Evolutionary conservation across 768 basidiomycete species (phyloP).

Genomic region (Cystobasidium onofrii): DNA sequence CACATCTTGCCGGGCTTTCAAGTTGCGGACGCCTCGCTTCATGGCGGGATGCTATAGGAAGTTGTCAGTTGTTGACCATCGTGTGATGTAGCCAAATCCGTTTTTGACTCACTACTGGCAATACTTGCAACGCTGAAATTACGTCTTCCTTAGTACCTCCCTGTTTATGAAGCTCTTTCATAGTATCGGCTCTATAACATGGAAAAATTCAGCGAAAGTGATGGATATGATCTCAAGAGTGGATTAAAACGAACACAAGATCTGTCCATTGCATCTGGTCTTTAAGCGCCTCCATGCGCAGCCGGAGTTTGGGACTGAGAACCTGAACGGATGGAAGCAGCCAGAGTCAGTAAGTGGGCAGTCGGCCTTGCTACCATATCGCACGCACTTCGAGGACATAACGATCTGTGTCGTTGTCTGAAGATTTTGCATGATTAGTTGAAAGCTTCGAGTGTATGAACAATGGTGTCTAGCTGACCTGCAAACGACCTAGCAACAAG

Average conservation of each 20-base stretch:
- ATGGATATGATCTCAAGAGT: not conserved
- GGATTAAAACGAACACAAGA: constrained; percentile 60
- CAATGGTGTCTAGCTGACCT: constrained; percentile 1
- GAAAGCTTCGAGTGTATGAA: not conserved
- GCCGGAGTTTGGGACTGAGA: constrained; percentile 70
- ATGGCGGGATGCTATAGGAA: constrained; percentile 81
- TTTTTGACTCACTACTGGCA: constrained; percentile 70
- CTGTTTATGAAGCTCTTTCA: constrained; percentile 62
- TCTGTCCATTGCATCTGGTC: constrained; percentile 75
- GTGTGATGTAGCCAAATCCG: too few species aligned
- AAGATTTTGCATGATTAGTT: constrained; percentile 14
- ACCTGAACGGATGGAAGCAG: constrained; percentile 56
- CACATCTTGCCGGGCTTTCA: constrained; percentile 61
- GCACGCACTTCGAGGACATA: constrained; percentile 54
- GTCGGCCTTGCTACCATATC: too few species aligned
- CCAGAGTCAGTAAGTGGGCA: not conserved
- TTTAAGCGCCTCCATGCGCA: constrained; percentile 66
- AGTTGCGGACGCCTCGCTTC: constrained; percentile 70
- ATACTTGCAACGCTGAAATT: constrained; percentile 62
- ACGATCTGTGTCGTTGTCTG: constrained; percentile 93
- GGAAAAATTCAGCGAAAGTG: not conserved
- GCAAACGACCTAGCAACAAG: constrained; percentile 54
- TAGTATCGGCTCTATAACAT: constrained; percentile 55
- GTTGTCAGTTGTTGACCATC: not conserved
- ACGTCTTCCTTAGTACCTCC: constrained; percentile 68